phyloP scores from a whole-genome alignment of 306 rosid genomes.

The peach (Prunus persica) region DNA sequence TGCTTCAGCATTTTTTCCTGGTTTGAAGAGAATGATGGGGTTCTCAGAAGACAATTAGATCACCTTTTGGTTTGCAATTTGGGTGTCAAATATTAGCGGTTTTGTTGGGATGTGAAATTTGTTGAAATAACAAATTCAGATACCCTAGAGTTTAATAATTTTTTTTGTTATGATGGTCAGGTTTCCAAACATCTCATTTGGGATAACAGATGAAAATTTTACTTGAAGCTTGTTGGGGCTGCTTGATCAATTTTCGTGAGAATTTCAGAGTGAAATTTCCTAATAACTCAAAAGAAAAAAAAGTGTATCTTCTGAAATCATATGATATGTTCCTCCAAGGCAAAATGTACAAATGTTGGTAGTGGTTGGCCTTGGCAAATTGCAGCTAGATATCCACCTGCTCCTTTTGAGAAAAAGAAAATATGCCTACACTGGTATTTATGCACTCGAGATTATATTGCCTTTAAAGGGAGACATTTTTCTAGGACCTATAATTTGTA shows the following conservation, averaged over 20 bases:
- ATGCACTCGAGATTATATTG: too few species aligned
- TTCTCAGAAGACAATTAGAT: slow-evolving; percentile 27
- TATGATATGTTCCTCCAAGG: too few species aligned
- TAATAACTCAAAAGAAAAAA: too few species aligned
- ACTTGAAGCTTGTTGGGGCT: neutral
- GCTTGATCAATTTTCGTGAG: neutral
- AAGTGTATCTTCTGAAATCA: too few species aligned
- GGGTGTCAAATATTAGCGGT: too few species aligned
- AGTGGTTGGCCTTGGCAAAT: too few species aligned
- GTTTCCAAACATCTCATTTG: neutral
- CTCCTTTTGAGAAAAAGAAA: too few species aligned
- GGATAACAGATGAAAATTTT: neutral
- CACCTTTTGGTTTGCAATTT: neutral
- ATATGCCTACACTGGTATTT: too few species aligned
- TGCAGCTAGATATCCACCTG: neutral
- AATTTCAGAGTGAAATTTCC: neutral
- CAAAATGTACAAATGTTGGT: too few species aligned
- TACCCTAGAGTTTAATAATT: neutral
- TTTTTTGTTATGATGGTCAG: too few species aligned
- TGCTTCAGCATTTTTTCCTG: slow-evolving; percentile 31
- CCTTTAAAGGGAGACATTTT: too few species aligned
- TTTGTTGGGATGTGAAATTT: neutral
- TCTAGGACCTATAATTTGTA: too few species aligned
- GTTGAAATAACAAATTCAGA: neutral
- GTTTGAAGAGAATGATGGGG: slow-evolving; percentile 52